A percentile compares a stretch with the other conserved stretches of the same genome.
phyloP scores from a whole-genome alignment of 257 asterid genomes.

The Fraxinus quadrangulata region DNA sequence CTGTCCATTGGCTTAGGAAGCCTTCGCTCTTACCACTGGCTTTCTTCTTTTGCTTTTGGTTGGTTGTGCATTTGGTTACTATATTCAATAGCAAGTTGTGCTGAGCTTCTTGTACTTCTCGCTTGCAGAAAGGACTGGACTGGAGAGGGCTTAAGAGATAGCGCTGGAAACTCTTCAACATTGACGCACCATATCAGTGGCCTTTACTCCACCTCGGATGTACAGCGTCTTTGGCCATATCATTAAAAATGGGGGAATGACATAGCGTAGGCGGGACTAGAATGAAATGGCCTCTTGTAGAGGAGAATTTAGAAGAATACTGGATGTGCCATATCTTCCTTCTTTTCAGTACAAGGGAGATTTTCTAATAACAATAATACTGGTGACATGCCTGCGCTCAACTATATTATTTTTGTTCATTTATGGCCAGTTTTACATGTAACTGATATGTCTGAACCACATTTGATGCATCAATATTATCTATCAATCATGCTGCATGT shows the following conservation, averaged over 20 bases:
- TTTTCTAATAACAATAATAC: constrained; percentile 40
- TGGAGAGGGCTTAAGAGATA: constrained; percentile 49
- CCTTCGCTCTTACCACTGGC: constrained; percentile 4
- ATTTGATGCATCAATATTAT: too few species aligned
- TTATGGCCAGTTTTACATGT: constrained; percentile 15
- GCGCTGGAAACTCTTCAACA: constrained; percentile 53
- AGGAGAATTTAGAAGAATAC: constrained; percentile 48
- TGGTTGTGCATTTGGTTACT: neutral
- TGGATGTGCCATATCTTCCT: constrained; percentile 26
- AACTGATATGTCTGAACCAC: neutral
- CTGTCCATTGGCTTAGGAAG: neutral
- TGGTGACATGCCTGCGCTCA: constrained; percentile 25
- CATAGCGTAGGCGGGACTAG: constrained; percentile 35
- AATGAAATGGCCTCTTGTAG: constrained; percentile 43
- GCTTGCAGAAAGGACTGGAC: constrained; percentile 66
- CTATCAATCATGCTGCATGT: too few species aligned
- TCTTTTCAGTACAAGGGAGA: constrained; percentile 55
- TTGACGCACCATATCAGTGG: constrained; percentile 69
- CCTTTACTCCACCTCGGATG: constrained; percentile 70
- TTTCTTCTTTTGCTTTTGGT: neutral
- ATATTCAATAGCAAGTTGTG: constrained; percentile 14
- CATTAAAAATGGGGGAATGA: constrained; percentile 36
- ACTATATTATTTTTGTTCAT: neutral
- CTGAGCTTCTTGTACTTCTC: constrained; percentile 9
- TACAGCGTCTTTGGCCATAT: constrained; percentile 81